phyloP scores from a whole-genome alignment of 768 basidiomycete genomes.

The Lentinula aciculospora region DNA sequence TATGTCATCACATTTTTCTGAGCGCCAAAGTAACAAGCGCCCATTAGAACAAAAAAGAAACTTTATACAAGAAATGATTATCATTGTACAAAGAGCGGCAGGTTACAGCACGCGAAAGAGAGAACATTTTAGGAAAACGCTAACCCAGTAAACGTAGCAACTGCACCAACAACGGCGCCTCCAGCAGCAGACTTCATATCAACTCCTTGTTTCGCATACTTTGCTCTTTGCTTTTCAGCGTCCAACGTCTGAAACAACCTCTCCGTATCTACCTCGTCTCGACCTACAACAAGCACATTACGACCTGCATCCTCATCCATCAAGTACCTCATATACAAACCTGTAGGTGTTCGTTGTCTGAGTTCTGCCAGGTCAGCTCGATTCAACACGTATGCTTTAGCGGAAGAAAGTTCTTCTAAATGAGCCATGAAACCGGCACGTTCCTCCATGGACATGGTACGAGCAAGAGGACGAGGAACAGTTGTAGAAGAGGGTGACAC shows the following conservation, averaged over 20 bases:
- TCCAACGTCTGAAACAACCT: constrained; percentile 29
- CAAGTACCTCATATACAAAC: constrained; percentile 31
- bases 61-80: not conserved
- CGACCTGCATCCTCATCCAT: constrained; percentile 27
- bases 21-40: not conserved
- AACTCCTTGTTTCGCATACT: constrained; percentile 10
- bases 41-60: too few relatives aligned
- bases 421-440: constrained; percentile 44
- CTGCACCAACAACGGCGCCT: constrained; percentile 56
- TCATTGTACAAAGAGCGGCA: not conserved
- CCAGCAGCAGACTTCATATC: constrained; percentile 41
- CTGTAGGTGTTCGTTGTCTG: constrained; percentile 32
- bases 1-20: not conserved
- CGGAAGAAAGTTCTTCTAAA: constrained; percentile 35
- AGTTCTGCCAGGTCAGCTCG: constrained; percentile 37
- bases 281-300: constrained; percentile 42
- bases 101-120: not conserved
- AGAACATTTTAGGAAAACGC: constrained; percentile 34
- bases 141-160: constrained; percentile 54
- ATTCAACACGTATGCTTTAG: constrained; percentile 45
- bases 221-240: constrained; percentile 17
- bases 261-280: constrained; percentile 41
- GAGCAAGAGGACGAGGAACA: constrained; percentile 28
- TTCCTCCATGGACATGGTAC: constrained; percentile 48
- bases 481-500: constrained; percentile 15